A percentile compares a stretch with the other conserved stretches of the same genome.
Evolutionary conservation across 352 stramenopile species (phyloP).

Genomic region (Globisporangium nodosum): DNA sequence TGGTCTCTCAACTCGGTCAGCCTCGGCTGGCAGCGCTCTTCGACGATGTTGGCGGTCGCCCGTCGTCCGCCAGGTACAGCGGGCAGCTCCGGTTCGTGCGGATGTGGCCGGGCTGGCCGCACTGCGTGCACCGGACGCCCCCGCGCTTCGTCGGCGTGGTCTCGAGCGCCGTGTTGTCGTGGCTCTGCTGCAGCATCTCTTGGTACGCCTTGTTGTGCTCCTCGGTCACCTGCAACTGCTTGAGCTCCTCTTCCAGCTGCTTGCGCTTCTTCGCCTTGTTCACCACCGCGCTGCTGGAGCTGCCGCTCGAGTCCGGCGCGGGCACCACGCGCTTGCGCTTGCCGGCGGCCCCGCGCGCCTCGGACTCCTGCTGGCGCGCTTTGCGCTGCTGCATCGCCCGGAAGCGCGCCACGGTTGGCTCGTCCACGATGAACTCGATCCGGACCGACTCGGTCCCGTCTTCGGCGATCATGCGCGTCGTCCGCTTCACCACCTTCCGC

Average conservation of each 20-base stretch:
- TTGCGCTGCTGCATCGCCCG: constrained; percentile 71
- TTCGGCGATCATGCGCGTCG: constrained; percentile 18
- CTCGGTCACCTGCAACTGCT: constrained; percentile 75
- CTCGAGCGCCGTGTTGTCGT: background rate
- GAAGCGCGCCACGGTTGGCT: constrained; percentile 59
- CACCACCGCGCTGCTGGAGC: constrained; percentile 16
- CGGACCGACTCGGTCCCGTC: constrained; percentile 68
- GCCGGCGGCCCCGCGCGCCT: constrained; percentile 32
- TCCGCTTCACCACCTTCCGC: background rate
- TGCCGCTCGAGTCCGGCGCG: constrained; percentile 16
- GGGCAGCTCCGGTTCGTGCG: background rate
- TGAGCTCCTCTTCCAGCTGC: constrained; percentile 78
- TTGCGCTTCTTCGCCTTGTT: constrained; percentile 79
- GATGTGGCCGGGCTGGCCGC: background rate
- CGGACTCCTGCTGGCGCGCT: constrained; percentile 35
- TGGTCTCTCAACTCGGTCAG: background rate
- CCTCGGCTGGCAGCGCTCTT: background rate
- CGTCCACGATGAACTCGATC: constrained; percentile 79
- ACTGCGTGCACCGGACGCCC: background rate
- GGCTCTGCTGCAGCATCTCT: background rate
- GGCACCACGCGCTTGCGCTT: constrained; percentile 76
- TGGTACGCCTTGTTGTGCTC: constrained; percentile 37
- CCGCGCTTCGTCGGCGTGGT: background rate
- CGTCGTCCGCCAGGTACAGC: background rate
- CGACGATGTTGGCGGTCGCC: too few species aligned